Conservation (phyloP, 495 filamentous ascomycete genomes). For the Aspergillus kassunensis region DNA sequence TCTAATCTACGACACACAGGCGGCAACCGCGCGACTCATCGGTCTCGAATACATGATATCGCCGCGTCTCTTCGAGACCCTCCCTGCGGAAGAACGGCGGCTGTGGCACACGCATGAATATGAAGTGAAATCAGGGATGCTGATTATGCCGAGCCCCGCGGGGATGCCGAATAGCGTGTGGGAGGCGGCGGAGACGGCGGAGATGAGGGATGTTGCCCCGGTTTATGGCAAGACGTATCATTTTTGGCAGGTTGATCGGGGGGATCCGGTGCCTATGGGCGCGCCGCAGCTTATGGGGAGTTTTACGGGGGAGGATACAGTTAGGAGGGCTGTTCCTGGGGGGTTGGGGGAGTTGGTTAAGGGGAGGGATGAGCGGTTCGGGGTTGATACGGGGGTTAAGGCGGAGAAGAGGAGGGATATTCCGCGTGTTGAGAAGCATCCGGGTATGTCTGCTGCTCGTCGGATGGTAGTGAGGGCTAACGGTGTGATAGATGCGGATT, state of each 20-base stretch:
- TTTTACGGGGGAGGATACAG: constrained; percentile 55
- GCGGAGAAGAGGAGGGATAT: constrained; percentile 7
- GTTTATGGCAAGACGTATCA: constrained; percentile 91
- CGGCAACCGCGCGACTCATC: constrained; percentile 65
- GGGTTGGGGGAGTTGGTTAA: constrained; percentile 3
- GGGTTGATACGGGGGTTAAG: neutral
- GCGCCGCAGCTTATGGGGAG: constrained; percentile 75
- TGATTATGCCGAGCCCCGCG: constrained; percentile 73
- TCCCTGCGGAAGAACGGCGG: constrained; percentile 60
- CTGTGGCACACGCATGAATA: constrained; percentile 83
- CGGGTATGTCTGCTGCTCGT: neutral
- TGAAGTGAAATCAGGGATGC: constrained; percentile 83
- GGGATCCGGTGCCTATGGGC: constrained; percentile 70
- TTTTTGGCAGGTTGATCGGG: constrained; percentile 83
- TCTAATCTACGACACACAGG: constrained; percentile 73
- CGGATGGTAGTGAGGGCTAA: neutral
- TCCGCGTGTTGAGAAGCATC: constrained; percentile 2
- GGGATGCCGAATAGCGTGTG: constrained; percentile 53
- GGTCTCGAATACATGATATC: constrained; percentile 94
- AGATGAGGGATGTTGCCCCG: constrained; percentile 69
- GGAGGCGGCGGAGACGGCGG: constrained; percentile 72
- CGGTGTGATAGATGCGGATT: neutral
- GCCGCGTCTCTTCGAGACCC: constrained; percentile 59
- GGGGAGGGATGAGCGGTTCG: constrained; percentile 2
- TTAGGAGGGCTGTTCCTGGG: constrained; percentile 40